phyloP scores from a whole-genome alignment of 2,329 filamentous ascomycete species.

The Botrytis tulipae region DNA sequence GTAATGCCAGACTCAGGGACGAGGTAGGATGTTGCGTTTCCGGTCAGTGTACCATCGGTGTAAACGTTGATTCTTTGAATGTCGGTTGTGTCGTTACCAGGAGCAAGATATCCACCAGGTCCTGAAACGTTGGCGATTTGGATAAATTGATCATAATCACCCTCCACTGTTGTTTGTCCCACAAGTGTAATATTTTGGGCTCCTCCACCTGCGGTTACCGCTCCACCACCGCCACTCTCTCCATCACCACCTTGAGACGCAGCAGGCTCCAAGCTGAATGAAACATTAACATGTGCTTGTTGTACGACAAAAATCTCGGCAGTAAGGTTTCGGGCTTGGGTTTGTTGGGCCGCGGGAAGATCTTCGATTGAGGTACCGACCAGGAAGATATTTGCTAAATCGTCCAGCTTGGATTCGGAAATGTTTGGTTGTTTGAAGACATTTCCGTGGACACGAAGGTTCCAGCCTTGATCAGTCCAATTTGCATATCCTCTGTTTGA shows the following conservation, averaged over 20 bases:
- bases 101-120: conserved; percentile 49
- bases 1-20: conserved; percentile 70
- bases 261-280: conserved; percentile 60
- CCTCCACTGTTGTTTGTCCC: conserved; percentile 62
- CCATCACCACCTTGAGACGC: conserved; percentile 51
- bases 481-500: conserved; percentile 61
- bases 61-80: conserved; percentile 70
- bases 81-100: conserved; percentile 61
- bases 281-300: conserved; percentile 62
- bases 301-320: conserved; percentile 73
- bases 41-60: conserved; percentile 60
- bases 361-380: conserved; percentile 61
- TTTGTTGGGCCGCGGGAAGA: conserved; percentile 57
- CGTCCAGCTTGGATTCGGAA: conserved; percentile 60
- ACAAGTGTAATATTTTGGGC: conserved; percentile 62
- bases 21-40: conserved; percentile 74
- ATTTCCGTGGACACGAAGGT: conserved; percentile 72
- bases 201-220: conserved; percentile 55
- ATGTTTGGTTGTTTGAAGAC: conserved; percentile 78
- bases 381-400: conserved; percentile 69
- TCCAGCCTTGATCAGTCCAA: conserved; percentile 76
- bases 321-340: conserved; percentile 71
- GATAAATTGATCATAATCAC: conserved; percentile 73
- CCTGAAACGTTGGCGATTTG: conserved; percentile 58
- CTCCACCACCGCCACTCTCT: conserved; percentile 49